A percentile compares a stretch with the other conserved stretches of the same genome.
These are phyloP conservation scores for Fomes fomentarius DNA, from an alignment of 1,284 basidiomycete species.

Conservation along the genomic window DNA sequence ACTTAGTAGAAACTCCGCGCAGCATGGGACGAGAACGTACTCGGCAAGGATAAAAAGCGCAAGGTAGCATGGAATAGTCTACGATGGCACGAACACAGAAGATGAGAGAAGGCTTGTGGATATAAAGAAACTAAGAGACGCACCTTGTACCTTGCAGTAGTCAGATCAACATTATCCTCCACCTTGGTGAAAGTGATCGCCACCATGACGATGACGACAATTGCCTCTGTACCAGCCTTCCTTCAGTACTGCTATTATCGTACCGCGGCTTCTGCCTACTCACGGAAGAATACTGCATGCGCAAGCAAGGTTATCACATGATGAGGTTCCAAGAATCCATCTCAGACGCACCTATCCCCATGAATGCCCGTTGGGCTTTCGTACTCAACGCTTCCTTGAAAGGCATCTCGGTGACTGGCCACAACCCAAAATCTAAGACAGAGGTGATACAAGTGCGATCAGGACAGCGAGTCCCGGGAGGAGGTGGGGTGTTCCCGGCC, in stretches of 20 bases:
- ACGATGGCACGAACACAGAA: slow-evolving; percentile 1
- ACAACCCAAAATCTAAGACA: slow-evolving; percentile 5
- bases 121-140: background rate
- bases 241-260: slow-evolving; percentile 6
- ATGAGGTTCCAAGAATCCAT: background rate
- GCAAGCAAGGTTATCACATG: background rate
- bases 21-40: slow-evolving; percentile 41
- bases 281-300: slow-evolving; percentile 33
- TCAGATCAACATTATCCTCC: slow-evolving; percentile 51
- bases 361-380: slow-evolving; percentile 66
- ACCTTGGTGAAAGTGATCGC: slow-evolving; percentile 55
- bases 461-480: slow-evolving; percentile 15
- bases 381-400: slow-evolving; percentile 58
- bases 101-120: background rate
- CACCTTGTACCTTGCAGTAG: slow-evolving; percentile 55
- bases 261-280: slow-evolving; percentile 15
- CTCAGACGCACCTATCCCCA: slow-evolving; percentile 59
- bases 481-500: slow-evolving; percentile 8
- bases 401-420: slow-evolving; percentile 4
- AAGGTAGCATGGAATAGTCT: slow-evolving; percentile 86
- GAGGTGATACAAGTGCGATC: slow-evolving; percentile 1
- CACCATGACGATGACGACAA: slow-evolving; percentile 51
- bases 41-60: slow-evolving; percentile 81
- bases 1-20: slow-evolving; percentile 1
- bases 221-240: slow-evolving; percentile 42